Base-by-base conservation (phyloP, 345 rosid genomes). In the Bruguiera parviflora region DNA sequence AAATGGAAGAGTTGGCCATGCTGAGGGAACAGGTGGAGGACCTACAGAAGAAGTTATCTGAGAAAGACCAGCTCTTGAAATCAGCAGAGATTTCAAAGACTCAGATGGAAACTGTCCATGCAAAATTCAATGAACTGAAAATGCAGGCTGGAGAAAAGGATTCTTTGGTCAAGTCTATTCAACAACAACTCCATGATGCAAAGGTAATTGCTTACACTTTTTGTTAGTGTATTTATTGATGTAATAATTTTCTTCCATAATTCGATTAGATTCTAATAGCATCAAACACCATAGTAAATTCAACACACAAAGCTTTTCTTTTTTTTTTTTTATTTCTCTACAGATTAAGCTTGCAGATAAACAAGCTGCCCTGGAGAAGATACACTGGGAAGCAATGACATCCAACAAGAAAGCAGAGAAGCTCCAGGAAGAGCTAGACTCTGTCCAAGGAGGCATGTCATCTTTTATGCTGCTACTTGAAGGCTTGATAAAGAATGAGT, bases 281-380 rank as follows among this genome's bases (percentile, higher is more conserved):
- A 43, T 43, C 49, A 43, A 43, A 43, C 49, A 3, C 19, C 49
- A 43, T 43, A 43, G 49, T 43, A 13, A 43, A 43, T 43, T 15
- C 49, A 11, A 43, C 18, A 43, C 18, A 13, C 16, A 43, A 37
- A 37, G 5, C 18, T 0, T 35, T 53, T 53, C 8, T 11, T 8
- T 24, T 8, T 1, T 24, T 27, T 24, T 61, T 8, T 1, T 24
- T 27, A 10, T 61, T 63, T 37, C 21, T 49, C 58, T 53, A 58
- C 85, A 90, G 99, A 81, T 96, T 70, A 90, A 92, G 80, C 97
- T 92, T 70, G 99, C 99, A 39, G 99, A 96, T 82, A 96, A 77
- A 84, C 98, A 92, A 80, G 99, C 99, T 57, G 88, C 92, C 11
- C 79, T 92, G 55, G 99, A 96, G 72, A 96, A 89, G 85, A 74